Conservation (phyloP, 352 stramenopile species). For the Phytophthora pseudosyringae region DNA sequence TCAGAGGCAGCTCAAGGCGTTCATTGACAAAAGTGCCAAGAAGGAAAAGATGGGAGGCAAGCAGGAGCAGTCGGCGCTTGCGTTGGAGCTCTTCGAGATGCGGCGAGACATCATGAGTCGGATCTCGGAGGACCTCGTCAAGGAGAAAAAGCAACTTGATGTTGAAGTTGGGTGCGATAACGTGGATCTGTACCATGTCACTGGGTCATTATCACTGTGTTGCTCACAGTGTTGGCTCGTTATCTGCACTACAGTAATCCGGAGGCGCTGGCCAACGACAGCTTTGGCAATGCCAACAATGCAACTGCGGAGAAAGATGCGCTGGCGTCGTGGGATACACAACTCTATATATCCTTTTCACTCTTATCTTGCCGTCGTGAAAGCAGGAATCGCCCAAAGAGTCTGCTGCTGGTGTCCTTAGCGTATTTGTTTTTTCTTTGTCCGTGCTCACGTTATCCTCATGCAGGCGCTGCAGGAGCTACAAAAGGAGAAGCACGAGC, state of each 20-base stretch:
- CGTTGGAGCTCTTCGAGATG: constrained; percentile 71
- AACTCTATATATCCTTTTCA: constrained; percentile 71
- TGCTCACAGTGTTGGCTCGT: constrained; percentile 4
- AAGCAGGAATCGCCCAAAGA: background rate
- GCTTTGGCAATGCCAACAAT: constrained; percentile 20
- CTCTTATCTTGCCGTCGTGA: background rate
- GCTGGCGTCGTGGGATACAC: constrained; percentile 72
- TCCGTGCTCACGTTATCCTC: constrained; percentile 54
- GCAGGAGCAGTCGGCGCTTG: constrained; percentile 40
- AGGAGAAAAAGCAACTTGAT: constrained; percentile 69
- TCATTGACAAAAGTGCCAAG: constrained; percentile 70
- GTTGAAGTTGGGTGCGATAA: constrained; percentile 54
- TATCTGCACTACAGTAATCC: constrained; percentile 23
- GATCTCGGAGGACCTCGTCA: constrained; percentile 76
- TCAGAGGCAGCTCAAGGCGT: constrained; percentile 57
- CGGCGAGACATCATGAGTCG: constrained; percentile 71
- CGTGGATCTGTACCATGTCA: constrained; percentile 1
- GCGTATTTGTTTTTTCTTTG: constrained; percentile 20
- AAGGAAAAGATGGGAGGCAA: constrained; percentile 66
- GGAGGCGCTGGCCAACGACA: constrained; percentile 24
- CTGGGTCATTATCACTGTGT: background rate
- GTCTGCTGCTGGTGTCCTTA: constrained; percentile 27
- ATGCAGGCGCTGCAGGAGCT: constrained; percentile 55
- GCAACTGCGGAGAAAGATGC: constrained; percentile 51
- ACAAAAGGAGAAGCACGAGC: constrained; percentile 58